phyloP scores from a whole-genome alignment of 139 green algal genomes.

The Auxenochlorella pyrenoidosa region DNA sequence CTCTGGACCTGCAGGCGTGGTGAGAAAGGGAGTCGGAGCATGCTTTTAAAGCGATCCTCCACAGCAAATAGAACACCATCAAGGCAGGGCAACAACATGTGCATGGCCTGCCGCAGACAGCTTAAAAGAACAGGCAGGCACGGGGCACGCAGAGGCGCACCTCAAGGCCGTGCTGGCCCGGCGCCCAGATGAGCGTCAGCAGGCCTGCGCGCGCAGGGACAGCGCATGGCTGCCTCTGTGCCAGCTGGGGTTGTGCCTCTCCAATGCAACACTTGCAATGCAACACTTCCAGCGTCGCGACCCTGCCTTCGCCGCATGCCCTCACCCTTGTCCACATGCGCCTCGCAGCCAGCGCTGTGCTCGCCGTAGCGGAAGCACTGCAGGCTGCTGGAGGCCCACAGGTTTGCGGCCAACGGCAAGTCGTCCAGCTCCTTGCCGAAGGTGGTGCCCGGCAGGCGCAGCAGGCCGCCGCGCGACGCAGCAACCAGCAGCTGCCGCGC shows the following conservation, averaged over 20 bases:
- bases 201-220: neutral
- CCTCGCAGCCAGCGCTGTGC: neutral
- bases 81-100: too few species aligned
- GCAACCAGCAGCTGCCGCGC: neutral
- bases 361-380: neutral
- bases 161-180: neutral
- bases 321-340: neutral
- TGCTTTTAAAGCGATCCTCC: too few species aligned
- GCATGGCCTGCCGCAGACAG: too few species aligned
- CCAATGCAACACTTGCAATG: too few species aligned
- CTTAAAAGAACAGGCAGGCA: neutral
- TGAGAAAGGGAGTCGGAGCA: neutral
- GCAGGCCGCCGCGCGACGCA: neutral
- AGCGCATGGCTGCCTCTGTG: too few species aligned
- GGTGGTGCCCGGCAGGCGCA: neutral
- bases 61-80: too few species aligned
- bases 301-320: too few species aligned
- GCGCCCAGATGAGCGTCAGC: neutral
- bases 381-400: conserved; percentile 7
- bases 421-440: neutral
- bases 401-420: neutral
- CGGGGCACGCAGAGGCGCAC: neutral
- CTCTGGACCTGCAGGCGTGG: neutral
- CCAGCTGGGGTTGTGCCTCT: neutral
- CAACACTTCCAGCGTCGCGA: too few species aligned